phyloP scores from a whole-genome alignment of 2,329 filamentous ascomycete species.

The Cordyceps militaris region DNA sequence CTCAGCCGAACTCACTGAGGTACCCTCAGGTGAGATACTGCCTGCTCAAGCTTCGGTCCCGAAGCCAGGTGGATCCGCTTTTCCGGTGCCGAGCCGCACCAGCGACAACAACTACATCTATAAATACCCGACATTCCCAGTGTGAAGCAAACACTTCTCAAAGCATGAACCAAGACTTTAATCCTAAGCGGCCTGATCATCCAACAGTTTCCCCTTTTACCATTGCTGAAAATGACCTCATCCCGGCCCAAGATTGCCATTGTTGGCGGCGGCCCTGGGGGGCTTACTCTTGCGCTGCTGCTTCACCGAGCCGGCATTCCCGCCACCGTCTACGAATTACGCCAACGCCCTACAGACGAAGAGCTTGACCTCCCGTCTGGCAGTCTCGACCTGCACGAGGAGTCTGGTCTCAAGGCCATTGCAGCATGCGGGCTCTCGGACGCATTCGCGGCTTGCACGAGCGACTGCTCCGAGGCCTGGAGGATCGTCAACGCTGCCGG shows the following conservation, averaged over 20 bases:
- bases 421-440: constrained; percentile 43
- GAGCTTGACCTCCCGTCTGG: constrained; percentile 28
- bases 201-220: not conserved
- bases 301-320: constrained; percentile 33
- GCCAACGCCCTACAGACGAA: constrained; percentile 20
- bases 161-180: not conserved
- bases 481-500: constrained; percentile 27
- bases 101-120: not conserved
- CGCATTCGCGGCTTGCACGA: constrained; percentile 62
- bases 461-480: constrained; percentile 34
- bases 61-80: not conserved
- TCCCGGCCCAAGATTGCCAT: constrained; percentile 31
- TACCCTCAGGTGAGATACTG: no score
- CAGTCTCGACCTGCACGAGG: constrained; percentile 42
- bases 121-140: not conserved
- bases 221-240: not conserved
- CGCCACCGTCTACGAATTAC: constrained; percentile 30
- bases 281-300: constrained; percentile 40
- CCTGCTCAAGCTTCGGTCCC: not conserved
- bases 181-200: not conserved
- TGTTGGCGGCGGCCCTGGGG: constrained; percentile 38
- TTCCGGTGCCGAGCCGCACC: not conserved
- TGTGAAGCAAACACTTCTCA: not conserved
- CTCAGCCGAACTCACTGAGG: no score
- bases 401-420: constrained; percentile 38